These are phyloP conservation scores for Podospora pseudoanserina DNA, from an alignment of 495 filamentous ascomycete species.

Conservation along the genomic window DNA sequence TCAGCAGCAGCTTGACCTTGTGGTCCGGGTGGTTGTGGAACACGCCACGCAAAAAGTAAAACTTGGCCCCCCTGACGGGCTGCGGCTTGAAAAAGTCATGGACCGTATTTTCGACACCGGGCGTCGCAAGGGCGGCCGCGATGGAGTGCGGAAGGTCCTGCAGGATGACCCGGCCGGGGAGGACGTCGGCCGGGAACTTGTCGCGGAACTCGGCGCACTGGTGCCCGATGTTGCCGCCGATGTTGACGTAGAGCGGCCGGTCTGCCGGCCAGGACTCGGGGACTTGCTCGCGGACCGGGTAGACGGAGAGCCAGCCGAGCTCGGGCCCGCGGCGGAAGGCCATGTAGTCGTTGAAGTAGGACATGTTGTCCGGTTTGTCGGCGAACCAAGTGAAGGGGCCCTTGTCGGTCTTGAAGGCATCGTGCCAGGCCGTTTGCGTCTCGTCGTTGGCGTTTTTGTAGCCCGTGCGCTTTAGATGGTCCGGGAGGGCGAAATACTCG, in stretches of 20 bases:
- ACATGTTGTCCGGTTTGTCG: slow-evolving; percentile 38
- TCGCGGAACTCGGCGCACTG: slow-evolving; percentile 45
- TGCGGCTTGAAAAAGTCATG: slow-evolving; percentile 42
- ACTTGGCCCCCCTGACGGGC: slow-evolving; percentile 43
- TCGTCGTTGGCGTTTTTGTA: slow-evolving; percentile 40
- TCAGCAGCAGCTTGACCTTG: background rate
- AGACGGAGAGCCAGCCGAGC: slow-evolving; percentile 34
- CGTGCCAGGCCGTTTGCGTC: slow-evolving; percentile 38
- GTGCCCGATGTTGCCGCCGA: slow-evolving; percentile 55
- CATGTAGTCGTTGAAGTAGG: slow-evolving; percentile 41
- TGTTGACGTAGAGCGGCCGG: slow-evolving; percentile 45
- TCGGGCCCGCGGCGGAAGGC: slow-evolving; percentile 22
- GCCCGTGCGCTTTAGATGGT: slow-evolving; percentile 38
- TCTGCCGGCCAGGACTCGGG: background rate
- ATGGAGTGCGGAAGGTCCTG: slow-evolving; percentile 50
- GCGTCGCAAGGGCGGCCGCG: slow-evolving; percentile 29
- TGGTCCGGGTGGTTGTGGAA: slow-evolving; percentile 43
- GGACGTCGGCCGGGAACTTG: slow-evolving; percentile 32
- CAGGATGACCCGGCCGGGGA: slow-evolving; percentile 46
- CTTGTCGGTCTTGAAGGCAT: slow-evolving; percentile 41
- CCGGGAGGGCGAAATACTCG: slow-evolving; percentile 26
- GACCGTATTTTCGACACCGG: slow-evolving; percentile 44
- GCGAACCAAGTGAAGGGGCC: slow-evolving; percentile 40
- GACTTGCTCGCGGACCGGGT: slow-evolving; percentile 17
- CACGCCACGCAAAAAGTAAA: slow-evolving; percentile 44